These are phyloP conservation scores for Heteromeles arbutifolia DNA, from an alignment of 306 rosid genomes.

Conservation along the genomic window DNA sequence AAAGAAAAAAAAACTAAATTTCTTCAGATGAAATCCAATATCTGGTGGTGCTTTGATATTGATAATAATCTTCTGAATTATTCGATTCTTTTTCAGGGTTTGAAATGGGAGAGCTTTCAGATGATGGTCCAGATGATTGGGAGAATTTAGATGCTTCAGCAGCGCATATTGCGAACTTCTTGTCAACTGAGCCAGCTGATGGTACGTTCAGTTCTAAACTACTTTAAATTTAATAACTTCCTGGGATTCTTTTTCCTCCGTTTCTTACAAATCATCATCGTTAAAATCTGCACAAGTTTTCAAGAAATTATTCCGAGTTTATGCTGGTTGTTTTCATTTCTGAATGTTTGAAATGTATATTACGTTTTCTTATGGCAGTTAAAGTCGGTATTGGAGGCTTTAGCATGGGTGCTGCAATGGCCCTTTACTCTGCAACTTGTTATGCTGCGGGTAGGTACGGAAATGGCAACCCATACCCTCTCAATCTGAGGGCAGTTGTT, in stretches of 20 bases:
- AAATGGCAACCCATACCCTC: slow-evolving; percentile 72
- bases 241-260: not conserved
- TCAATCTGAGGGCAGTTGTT: slow-evolving; percentile 71
- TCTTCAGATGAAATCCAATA: not conserved
- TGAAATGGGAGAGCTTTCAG: slow-evolving; percentile 91
- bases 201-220: slow-evolving; percentile 38
- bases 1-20: not conserved
- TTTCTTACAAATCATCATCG: not conserved
- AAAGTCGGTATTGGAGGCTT: slow-evolving; percentile 97
- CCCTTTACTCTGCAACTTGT: slow-evolving; percentile 94
- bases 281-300: not conserved
- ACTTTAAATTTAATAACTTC: not conserved
- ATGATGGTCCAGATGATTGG: slow-evolving; percentile 92
- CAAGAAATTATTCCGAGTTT: not conserved
- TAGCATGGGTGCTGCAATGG: slow-evolving; percentile 99
- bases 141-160: slow-evolving; percentile 98
- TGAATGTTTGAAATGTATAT: not conserved
- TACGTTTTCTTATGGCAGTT: slow-evolving; percentile 48
- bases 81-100: slow-evolving; percentile 61
- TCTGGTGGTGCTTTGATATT: not conserved
- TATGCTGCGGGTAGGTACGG: slow-evolving; percentile 80
- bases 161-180: slow-evolving; percentile 79
- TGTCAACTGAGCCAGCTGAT: slow-evolving; percentile 95
- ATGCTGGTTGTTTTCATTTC: slow-evolving; percentile 3
- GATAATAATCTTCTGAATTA: slow-evolving; percentile 8